phyloP scores from a whole-genome alignment of 495 filamentous ascomycete genomes.

The Saxophila tyrrhenica region DNA sequence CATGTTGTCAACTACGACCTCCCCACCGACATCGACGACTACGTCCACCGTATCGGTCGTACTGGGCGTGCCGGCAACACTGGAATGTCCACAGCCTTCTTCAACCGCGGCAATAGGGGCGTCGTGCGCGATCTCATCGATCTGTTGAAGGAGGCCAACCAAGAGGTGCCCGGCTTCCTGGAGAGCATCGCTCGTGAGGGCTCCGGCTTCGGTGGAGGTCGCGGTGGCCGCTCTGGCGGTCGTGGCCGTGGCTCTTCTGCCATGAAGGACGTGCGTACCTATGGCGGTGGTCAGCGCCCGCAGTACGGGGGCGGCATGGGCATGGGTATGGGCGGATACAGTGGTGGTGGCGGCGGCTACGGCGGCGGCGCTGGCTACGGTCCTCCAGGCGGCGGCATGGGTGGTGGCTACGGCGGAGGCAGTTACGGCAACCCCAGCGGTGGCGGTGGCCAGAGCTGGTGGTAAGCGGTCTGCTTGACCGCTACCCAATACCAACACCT shows the following conservation, averaged over 20 bases:
- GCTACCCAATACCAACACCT: neutral
- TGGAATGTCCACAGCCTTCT: slow-evolving; percentile 96
- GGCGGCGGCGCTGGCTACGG: slow-evolving; percentile 32
- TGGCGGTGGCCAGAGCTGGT: slow-evolving; percentile 79
- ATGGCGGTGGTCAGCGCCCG: slow-evolving; percentile 39
- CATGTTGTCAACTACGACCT: slow-evolving; percentile 99
- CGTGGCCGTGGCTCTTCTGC: slow-evolving; percentile 51
- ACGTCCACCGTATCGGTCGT: slow-evolving; percentile 99
- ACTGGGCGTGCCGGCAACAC: slow-evolving; percentile 99
- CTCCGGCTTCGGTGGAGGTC: slow-evolving; percentile 58
- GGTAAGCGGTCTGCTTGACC: slow-evolving; percentile 48
- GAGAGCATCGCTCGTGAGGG: slow-evolving; percentile 95
- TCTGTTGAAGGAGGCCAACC: slow-evolving; percentile 93
- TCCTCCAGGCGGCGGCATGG: slow-evolving; percentile 28
- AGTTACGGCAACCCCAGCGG: slow-evolving; percentile 79
- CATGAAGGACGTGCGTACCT: slow-evolving; percentile 86
- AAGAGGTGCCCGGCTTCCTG: slow-evolving; percentile 85
- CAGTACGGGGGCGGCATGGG: slow-evolving; percentile 37
- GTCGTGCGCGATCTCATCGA: slow-evolving; percentile 92
- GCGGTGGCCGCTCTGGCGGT: slow-evolving; percentile 48
- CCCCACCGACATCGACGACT: slow-evolving; percentile 97
- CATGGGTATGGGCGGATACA: slow-evolving; percentile 43
- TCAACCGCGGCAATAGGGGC: slow-evolving; percentile 98
- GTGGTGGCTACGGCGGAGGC: slow-evolving; percentile 37
- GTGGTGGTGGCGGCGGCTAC: slow-evolving; percentile 36